These are phyloP conservation scores for Trichoderma breve DNA, from an alignment of 2,329 filamentous ascomycete genomes.

Conservation along the genomic window DNA sequence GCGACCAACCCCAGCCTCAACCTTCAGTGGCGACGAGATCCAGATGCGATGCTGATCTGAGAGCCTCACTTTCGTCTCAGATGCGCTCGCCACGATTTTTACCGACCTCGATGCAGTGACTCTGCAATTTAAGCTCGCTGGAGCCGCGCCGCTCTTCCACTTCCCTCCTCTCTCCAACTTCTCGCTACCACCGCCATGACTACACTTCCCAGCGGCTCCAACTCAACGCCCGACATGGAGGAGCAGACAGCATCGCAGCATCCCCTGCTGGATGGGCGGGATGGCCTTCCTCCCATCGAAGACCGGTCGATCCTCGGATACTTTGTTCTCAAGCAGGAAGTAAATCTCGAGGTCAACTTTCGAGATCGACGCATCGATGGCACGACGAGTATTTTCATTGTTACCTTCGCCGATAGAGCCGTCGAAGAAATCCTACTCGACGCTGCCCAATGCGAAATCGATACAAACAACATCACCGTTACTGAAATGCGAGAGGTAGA, in stretches of 20 bases:
- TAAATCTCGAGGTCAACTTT: slow-evolving; percentile 89
- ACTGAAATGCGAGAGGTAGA: slow-evolving; percentile 38
- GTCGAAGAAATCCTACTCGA: slow-evolving; percentile 59
- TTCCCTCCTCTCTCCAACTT: neutral
- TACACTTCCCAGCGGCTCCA: slow-evolving; percentile 12
- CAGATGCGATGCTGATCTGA: slow-evolving; percentile 19
- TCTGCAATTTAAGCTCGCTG: slow-evolving; percentile 14
- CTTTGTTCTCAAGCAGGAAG: slow-evolving; percentile 75
- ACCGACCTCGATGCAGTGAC: slow-evolving; percentile 20
- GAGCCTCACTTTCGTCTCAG: slow-evolving; percentile 17
- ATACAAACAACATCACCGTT: slow-evolving; percentile 53
- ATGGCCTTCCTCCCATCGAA: slow-evolving; percentile 34
- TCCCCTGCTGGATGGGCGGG: slow-evolving; percentile 33
- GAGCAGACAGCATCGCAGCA: slow-evolving; percentile 21
- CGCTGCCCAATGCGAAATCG: slow-evolving; percentile 61
- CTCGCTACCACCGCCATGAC: neutral
- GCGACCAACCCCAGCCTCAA: neutral
- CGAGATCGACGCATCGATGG: slow-evolving; percentile 70
- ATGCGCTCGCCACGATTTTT: slow-evolving; percentile 16
- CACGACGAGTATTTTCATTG: slow-evolving; percentile 76
- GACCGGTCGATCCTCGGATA: slow-evolving; percentile 41
- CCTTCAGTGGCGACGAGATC: neutral
- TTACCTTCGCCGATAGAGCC: slow-evolving; percentile 57
- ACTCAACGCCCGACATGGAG: slow-evolving; percentile 15
- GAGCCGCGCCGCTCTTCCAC: slow-evolving; percentile 12